phyloP scores from a whole-genome alignment of 2,329 filamentous ascomycete species.

The Venturia nashicola region DNA sequence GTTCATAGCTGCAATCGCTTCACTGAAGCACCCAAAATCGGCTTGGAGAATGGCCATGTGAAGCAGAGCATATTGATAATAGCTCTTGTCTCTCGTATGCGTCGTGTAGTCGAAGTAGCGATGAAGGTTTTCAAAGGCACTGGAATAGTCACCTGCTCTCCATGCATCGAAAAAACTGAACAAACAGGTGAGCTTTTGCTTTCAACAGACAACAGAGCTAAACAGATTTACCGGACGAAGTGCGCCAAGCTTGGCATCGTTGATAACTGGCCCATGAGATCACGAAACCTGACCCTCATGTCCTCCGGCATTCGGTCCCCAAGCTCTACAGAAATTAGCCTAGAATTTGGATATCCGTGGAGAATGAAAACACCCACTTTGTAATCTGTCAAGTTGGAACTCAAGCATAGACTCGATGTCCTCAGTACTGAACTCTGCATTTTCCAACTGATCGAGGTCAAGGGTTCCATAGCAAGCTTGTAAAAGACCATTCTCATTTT shows the following conservation, averaged over 20 bases:
- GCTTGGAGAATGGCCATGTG: constrained; percentile 89
- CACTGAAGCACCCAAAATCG: constrained; percentile 82
- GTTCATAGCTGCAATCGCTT: constrained; percentile 87
- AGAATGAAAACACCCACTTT: constrained; percentile 45
- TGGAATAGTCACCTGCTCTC: constrained; percentile 80
- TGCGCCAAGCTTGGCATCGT: constrained; percentile 62
- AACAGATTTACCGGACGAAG: constrained; percentile 49
- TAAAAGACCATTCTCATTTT: constrained; percentile 34
- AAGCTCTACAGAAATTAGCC: constrained; percentile 38
- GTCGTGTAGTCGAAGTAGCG: constrained; percentile 96
- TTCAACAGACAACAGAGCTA: background rate
- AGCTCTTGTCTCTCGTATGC: constrained; percentile 68
- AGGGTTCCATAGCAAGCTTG: constrained; percentile 39
- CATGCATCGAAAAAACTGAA: constrained; percentile 77
- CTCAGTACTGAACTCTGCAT: constrained; percentile 50
- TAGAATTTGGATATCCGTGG: background rate
- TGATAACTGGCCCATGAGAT: constrained; percentile 53
- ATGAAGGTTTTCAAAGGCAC: constrained; percentile 81
- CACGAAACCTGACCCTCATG: constrained; percentile 58
- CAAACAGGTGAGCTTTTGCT: constrained; percentile 11
- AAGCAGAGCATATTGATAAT: constrained; percentile 90
- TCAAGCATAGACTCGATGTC: constrained; percentile 73
- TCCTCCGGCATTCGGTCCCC: constrained; percentile 67
- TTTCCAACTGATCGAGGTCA: constrained; percentile 25
- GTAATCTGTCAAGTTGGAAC: constrained; percentile 79